phyloP scores from a whole-genome alignment of 805 yeast genomes.

The Henningerozyma blattae region DNA sequence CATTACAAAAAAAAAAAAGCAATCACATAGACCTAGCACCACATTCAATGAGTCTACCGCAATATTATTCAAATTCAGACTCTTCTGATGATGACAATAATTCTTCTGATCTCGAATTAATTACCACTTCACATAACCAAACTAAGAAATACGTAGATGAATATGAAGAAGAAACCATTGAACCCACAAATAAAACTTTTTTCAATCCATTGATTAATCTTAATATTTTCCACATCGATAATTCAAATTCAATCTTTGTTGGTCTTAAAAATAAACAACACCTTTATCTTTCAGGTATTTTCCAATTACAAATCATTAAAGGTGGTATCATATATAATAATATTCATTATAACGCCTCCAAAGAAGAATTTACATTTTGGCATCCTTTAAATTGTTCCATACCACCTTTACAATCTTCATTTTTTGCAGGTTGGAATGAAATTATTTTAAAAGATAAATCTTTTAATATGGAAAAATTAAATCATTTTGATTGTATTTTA shows the following conservation, averaged over 20 bases:
- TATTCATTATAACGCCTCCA: slow-evolving; percentile 21
- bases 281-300: slow-evolving; percentile 17
- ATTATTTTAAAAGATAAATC: slow-evolving; percentile 4
- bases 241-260: slow-evolving; percentile 7
- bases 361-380: slow-evolving; percentile 11
- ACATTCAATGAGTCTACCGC: too few relatives aligned
- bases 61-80: neutral
- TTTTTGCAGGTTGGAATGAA: slow-evolving; percentile 24
- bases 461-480: slow-evolving; percentile 4
- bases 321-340: slow-evolving; percentile 24
- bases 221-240: slow-evolving; percentile 8
- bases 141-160: neutral
- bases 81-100: neutral
- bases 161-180: neutral
- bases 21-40: too few relatives aligned
- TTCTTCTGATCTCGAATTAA: neutral
- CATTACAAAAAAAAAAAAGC: too few relatives aligned
- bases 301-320: slow-evolving; percentile 17
- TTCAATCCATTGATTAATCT: slow-evolving; percentile 6
- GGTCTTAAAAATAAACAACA: slow-evolving; percentile 16
- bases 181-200: neutral
- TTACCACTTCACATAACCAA: neutral
- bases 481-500: slow-evolving; percentile 15
- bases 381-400: slow-evolving; percentile 21
- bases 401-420: slow-evolving; percentile 18